These are phyloP conservation scores for Scalesia atractyloides DNA, from an alignment of 129 eudicot species.

Conservation along the genomic window DNA sequence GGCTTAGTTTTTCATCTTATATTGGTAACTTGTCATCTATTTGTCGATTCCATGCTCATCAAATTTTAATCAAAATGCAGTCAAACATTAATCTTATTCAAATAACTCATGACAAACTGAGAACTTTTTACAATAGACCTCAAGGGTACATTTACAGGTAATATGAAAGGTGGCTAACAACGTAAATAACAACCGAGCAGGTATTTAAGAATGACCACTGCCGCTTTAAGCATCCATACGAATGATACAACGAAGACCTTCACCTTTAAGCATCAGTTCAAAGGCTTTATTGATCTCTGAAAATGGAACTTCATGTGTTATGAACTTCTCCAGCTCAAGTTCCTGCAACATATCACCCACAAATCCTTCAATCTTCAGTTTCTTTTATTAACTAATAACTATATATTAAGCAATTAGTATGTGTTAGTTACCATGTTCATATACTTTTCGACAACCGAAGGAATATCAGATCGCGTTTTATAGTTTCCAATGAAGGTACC, in stretches of 20 bases:
- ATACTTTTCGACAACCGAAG: conserved; percentile 68
- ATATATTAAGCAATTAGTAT: not conserved
- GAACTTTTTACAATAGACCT: too few relatives aligned
- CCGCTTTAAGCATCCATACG: conserved; percentile 38
- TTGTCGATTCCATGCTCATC: too few relatives aligned
- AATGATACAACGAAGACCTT: conserved; percentile 50
- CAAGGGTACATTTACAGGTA: too few relatives aligned
- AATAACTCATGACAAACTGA: too few relatives aligned
- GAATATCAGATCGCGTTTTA: conserved; percentile 71
- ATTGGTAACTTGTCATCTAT: too few relatives aligned
- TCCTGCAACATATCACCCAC: conserved; percentile 29
- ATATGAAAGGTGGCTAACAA: too few relatives aligned
- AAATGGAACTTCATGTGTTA: conserved; percentile 46
- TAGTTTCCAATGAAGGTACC: conserved; percentile 91
- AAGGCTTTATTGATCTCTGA: conserved; percentile 51
- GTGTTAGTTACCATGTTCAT: conserved; percentile 62
- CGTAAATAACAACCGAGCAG: not conserved
- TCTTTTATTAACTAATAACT: not conserved
- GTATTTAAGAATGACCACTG: too few relatives aligned
- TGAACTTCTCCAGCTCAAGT: conserved; percentile 48
- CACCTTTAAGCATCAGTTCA: conserved; percentile 49
- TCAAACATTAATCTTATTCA: too few relatives aligned
- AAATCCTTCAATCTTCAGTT: not conserved
- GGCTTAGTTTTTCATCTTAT: too few relatives aligned
- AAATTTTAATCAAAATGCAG: too few relatives aligned